These are phyloP conservation scores for Pestalotiopsis sp. DNA, from an alignment of 2,329 filamentous ascomycete genomes.

Conservation along the genomic window DNA sequence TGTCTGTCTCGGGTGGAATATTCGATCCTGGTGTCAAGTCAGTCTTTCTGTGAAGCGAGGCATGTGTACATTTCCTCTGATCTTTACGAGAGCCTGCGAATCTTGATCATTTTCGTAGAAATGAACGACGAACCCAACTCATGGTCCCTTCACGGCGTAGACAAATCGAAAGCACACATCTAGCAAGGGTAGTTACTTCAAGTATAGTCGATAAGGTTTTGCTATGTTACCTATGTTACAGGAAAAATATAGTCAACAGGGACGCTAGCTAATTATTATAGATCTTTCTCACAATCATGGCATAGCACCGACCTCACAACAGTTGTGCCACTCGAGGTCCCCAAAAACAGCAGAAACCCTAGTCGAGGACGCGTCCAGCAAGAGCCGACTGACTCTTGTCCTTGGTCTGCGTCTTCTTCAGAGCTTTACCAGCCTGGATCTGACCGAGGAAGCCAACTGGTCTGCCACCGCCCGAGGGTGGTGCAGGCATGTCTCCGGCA, in stretches of 20 bases:
- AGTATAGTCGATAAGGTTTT: not conserved
- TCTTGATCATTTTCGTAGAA: not conserved
- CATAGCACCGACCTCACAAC: not conserved
- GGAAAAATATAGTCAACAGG: not conserved
- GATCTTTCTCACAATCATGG: not conserved
- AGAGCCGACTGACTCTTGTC: slow-evolving; percentile 74
- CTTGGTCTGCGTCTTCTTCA: slow-evolving; percentile 88
- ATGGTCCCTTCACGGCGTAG: not conserved
- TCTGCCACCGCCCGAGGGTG: slow-evolving; percentile 46
- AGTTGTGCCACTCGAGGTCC: not conserved
- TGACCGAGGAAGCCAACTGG: slow-evolving; percentile 72
- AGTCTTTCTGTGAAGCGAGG: no score
- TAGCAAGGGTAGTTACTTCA: not conserved
- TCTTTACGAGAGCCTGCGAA: not conserved
- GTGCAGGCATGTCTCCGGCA: slow-evolving; percentile 42
- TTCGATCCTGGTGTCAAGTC: no score
- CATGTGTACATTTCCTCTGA: not conserved
- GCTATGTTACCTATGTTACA: not conserved
- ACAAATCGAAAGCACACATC: not conserved
- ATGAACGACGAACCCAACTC: not conserved
- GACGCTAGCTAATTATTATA: not conserved
- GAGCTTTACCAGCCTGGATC: slow-evolving; percentile 75
- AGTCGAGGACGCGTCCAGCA: slow-evolving; percentile 73
- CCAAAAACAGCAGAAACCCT: slow-evolving; percentile 15
- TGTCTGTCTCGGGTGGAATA: no score